Evolutionary conservation across 1,139 yeast species (phyloP), one percentile per base, ranked within the genome.

Genomic region (Candida dubliniensis): DNA sequence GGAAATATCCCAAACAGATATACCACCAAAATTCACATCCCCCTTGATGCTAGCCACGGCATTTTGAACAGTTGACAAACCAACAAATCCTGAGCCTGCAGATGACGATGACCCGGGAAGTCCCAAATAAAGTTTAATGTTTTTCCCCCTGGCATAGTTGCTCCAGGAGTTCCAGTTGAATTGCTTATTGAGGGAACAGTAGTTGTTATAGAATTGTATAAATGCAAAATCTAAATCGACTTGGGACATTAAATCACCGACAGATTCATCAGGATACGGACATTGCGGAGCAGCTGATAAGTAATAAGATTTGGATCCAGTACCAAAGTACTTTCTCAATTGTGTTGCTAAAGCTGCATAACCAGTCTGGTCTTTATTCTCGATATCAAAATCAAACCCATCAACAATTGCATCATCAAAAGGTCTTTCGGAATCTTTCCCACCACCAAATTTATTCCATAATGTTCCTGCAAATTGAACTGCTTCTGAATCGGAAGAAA

Each of bases 201-300:
- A 80, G 67, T 89, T 89, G 77, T 89, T 89, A 77, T 89, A 89
- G 69, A 89, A 89, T 70, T 89, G 96, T 53, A 89, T 77, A 58
- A 86, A 87, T 6, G 90, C 89, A 63, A 82, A 87, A 66, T 89
- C 96, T 50, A 89, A 69, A 39, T 77, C 71, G 8, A 86, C 78
- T 39, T 76, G 69, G 26, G 71, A 67, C 53, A 89, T 64, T 37
- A 84, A 69, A 44, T 81, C 80, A 48, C 93, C 91, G 32, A 84
- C 79, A 36, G 84, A 79, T 9, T 82, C 87, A 67, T 89, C 96
- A 26, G 96, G 96, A 61, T 81, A 85, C 12, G 83, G 85, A 68
- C 96, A 89, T 69, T 89, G 96, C 15, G 96, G 96, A 50, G 96
- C 93, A 48, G 96, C 96, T 40, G 95, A 81, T 40, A 88, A 68